Evolutionary conservation across 1,139 yeast species (phyloP), one percentile per base, ranked within the genome.

Genomic region (Taphrina wiesneri): DNA sequence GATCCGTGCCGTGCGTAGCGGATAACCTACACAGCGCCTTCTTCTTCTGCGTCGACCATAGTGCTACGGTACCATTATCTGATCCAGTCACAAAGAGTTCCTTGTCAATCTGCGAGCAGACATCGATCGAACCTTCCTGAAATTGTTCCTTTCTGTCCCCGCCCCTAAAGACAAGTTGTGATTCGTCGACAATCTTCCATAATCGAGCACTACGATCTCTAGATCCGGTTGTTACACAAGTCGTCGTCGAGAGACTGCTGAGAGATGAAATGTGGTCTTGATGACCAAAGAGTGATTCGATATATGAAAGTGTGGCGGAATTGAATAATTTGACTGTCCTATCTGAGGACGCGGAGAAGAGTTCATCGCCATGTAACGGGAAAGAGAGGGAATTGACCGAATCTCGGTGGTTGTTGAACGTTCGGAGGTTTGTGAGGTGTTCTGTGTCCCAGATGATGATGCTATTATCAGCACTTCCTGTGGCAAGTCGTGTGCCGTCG

Each of bases 181-280:
- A 85, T 77, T 93, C 99, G 73, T 95, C 99, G 30, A 96, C 85
- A 70, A 93, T 90, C 76, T 95, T 93, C 99, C 99, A 93, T 72
- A 90, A 80, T 86, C 95, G 88, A 19, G 95, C 97, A 0, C 97
- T 89, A 72, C 96, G 86, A 77, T 93, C 99, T 73, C 99, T 84
- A 3, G 96, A 82, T 23, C 99, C 99, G 28, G 92, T 98, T 25
- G 96, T 90, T 45, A 93, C 93, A 80, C 99, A 93, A 63, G 97
- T 85, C 74, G 93, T 98, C 76, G 86, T 85, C 19, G 85, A 84
- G 70, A 93, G 80, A 0, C 97, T 88, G 26, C 91, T 79, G 67
- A 93, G 86, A 73, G 87, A 97, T 54, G 84, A 82, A 53, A 93
- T 92, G 66, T 83, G 81, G 75, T 95, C 99, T 78, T 95, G 98